Conservation (phyloP, 139 green algal genomes). For the Micractinium conductrix region DNA sequence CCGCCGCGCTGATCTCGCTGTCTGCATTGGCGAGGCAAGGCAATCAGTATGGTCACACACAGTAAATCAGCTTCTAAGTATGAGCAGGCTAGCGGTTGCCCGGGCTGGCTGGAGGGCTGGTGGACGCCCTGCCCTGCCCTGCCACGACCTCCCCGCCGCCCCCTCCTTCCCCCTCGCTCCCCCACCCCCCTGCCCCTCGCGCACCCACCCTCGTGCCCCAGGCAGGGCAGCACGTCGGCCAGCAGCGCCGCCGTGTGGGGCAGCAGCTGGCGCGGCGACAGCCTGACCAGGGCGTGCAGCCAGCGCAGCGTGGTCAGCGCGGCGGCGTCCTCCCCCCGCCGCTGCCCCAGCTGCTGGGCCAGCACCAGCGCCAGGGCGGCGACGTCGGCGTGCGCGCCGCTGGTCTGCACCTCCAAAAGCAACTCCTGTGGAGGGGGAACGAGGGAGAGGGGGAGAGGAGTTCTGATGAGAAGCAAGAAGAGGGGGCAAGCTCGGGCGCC, state of each 20-base stretch:
- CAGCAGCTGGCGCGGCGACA: conserved; percentile 58
- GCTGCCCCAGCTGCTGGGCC: conserved; percentile 47
- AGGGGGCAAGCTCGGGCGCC: neutral
- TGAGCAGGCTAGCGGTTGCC: too few species aligned
- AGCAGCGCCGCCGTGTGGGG: conserved; percentile 80
- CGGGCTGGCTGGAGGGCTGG: too few species aligned
- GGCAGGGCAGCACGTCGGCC: conserved; percentile 82
- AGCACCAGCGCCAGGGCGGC: conserved; percentile 62
- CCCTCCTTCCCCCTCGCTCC: too few species aligned
- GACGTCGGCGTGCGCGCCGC: conserved; percentile 47
- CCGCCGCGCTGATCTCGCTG: conserved; percentile 19
- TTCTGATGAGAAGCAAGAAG: neutral
- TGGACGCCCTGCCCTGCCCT: too few species aligned
- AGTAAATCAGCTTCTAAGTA: too few species aligned
- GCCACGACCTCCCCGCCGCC: too few species aligned
- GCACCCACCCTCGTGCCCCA: conserved; percentile 49
- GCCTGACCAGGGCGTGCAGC: conserved; percentile 26
- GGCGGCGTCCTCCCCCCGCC: conserved; percentile 74
- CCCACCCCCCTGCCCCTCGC: neutral
- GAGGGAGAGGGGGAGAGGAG: too few species aligned
- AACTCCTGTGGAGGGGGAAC: conserved; percentile 8
- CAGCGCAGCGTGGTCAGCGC: conserved; percentile 80
- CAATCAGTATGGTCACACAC: too few species aligned
- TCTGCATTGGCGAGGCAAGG: neutral
- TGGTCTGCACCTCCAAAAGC: conserved; percentile 32